Base-by-base conservation (phyloP, 768 basidiomycete species). In the Xerocomellus intermedius region DNA sequence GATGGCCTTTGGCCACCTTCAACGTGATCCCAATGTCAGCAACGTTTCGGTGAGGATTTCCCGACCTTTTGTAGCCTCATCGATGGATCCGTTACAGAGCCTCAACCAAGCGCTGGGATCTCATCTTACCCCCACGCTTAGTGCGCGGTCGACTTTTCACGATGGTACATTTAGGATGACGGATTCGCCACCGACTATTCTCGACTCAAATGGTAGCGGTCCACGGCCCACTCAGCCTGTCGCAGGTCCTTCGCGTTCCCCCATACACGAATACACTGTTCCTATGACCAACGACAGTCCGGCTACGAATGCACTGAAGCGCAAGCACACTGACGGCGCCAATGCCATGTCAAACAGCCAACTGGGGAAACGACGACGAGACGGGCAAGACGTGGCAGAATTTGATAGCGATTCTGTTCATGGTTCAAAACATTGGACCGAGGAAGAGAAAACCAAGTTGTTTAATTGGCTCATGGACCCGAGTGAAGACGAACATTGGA, bases 381-480 rank as follows among this genome's bases (percentile, higher is more conserved):
- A 71, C 6, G 59, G 46, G 2, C 71, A 73, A 24, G 69, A 71
- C 13, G 13, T 54, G 2, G 57, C 47, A 1, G 70, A 71, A 7
- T 72, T 71, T 33, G 70, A 73, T 24, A 45, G 46, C 12, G 70
- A 78, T 50, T 67, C 69, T 9, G 78, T 73, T 5, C 80, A 82
- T 56, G 89, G 89, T 24, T 85, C 89, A 2, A 90, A 90, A 61
- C 89, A 91, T 62, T 91, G 89, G 89, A 87, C 87, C 0, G 89
- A 90, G 67, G 87, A 89, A 9, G 89, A 91, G 65, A 91, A 91
- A 72, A 79, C 86, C 14, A 83, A 80, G 57, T 74, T 91, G 43
- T 91, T 91, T 69, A 80, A 73, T 42, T 91, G 89, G 88, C 80
- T 91, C 44, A 87, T 91, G 83, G 87, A 80, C 21, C 73, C 72